phyloP scores from a whole-genome alignment of 805 yeast genomes.

The Lipomyces yamanashiensis region DNA sequence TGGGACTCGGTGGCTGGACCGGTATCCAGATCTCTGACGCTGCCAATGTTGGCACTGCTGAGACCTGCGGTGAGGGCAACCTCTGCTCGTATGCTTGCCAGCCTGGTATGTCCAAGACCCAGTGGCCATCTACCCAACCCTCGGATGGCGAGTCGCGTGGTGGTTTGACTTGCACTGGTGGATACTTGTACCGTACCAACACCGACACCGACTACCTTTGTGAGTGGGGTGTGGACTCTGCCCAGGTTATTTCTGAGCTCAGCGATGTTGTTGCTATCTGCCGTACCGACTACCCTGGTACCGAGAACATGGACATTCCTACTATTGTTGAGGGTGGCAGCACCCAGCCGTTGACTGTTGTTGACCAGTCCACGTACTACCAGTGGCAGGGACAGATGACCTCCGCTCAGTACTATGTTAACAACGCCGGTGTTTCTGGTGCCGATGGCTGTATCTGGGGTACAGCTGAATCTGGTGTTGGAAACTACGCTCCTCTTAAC shows the following conservation, averaged over 20 bases:
- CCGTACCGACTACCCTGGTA: constrained; percentile 99
- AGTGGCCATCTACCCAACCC: constrained; percentile 93
- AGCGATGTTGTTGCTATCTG: constrained; percentile 79
- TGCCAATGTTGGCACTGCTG: constrained; percentile 63
- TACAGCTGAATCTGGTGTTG: constrained; percentile 71
- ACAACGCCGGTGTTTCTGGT: constrained; percentile 89
- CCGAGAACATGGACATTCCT: constrained; percentile 97
- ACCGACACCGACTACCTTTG: constrained; percentile 70
- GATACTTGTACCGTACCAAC: constrained; percentile 84
- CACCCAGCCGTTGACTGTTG: constrained; percentile 72
- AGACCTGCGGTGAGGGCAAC: constrained; percentile 79
- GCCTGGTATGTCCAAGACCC: constrained; percentile 98
- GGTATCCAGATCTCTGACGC: constrained; percentile 65
- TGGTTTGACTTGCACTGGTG: constrained; percentile 81
- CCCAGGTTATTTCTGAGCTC: constrained; percentile 68
- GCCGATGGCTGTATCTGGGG: constrained; percentile 98
- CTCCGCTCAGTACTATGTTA: constrained; percentile 95
- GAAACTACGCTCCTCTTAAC: constrained; percentile 98
- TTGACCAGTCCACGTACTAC: constrained; percentile 77
- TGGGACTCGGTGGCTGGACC: constrained; percentile 82
- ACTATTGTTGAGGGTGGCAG: constrained; percentile 76
- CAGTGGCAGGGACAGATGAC: constrained; percentile 78
- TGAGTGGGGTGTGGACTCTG: constrained; percentile 80
- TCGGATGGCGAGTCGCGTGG: constrained; percentile 88
- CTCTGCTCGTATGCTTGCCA: constrained; percentile 98